Percentiles rank a stretch among this genome's conserved stretches.
These are phyloP conservation scores for Dispira simplex DNA, from an alignment of 192 early-diverging fungal genomes.

Conservation along the genomic window DNA sequence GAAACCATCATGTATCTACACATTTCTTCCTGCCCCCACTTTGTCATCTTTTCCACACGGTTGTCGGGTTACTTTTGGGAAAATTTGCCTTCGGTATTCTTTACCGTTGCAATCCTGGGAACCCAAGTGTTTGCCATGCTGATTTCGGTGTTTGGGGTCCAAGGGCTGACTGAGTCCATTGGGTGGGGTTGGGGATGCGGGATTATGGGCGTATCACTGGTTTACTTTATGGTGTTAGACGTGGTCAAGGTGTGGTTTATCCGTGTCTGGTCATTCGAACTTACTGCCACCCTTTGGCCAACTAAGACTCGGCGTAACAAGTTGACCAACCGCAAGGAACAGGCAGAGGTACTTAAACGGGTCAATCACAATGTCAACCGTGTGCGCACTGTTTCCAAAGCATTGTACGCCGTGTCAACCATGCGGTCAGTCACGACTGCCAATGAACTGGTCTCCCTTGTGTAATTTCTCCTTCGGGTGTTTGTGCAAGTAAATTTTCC, in stretches of 20 bases:
- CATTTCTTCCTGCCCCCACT: constrained; percentile 81
- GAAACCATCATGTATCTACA: constrained; percentile 91
- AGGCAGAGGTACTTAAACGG: constrained; percentile 27
- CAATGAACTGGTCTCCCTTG: no score
- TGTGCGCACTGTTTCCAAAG: background rate
- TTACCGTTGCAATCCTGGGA: constrained; percentile 65
- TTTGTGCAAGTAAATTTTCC: no score
- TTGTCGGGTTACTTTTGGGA: constrained; percentile 77
- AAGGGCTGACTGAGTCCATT: constrained; percentile 36
- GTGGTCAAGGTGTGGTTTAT: constrained; percentile 83
- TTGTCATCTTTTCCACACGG: constrained; percentile 90
- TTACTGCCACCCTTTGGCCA: constrained; percentile 75
- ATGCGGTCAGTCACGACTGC: background rate
- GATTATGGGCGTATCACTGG: constrained; percentile 58
- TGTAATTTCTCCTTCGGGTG: no score
- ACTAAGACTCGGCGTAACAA: constrained; percentile 41
- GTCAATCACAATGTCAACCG: constrained; percentile 23
- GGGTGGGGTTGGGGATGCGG: constrained; percentile 58
- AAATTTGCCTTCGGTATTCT: constrained; percentile 62
- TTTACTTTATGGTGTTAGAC: constrained; percentile 75
- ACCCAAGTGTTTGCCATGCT: constrained; percentile 87
- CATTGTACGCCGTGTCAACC: background rate
- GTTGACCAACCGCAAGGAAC: constrained; percentile 33
- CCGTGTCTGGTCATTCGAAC: constrained; percentile 75
- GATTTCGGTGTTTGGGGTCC: constrained; percentile 57